Evolutionary conservation across 2,329 filamentous ascomycete genomes (phyloP).

Genomic region (Neofusicoccum umdonicola): DNA sequence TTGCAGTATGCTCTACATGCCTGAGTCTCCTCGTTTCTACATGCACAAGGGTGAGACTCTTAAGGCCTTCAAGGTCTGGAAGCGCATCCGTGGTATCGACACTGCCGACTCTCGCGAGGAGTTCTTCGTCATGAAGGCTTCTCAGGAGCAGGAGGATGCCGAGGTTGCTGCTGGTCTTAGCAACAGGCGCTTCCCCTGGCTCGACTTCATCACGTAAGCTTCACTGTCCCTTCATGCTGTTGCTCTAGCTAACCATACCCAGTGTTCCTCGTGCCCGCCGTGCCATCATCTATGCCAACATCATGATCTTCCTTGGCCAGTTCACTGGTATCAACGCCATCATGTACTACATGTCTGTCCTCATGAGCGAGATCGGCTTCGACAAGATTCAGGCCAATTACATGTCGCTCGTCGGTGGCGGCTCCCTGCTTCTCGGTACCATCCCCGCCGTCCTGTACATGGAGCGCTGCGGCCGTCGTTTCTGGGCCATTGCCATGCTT

Average conservation of each 20-base stretch:
- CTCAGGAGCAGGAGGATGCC: slow-evolving; percentile 55
- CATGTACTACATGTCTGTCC: slow-evolving; percentile 69
- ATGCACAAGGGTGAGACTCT: slow-evolving; percentile 64
- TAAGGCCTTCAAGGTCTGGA: slow-evolving; percentile 68
- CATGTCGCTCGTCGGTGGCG: slow-evolving; percentile 73
- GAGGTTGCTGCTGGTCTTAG: slow-evolving; percentile 50
- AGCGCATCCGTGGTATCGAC: slow-evolving; percentile 64
- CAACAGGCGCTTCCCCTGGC: slow-evolving; percentile 63
- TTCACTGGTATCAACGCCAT: slow-evolving; percentile 69
- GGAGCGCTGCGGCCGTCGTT: slow-evolving; percentile 69
- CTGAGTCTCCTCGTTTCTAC: slow-evolving; percentile 66
- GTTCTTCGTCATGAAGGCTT: slow-evolving; percentile 70
- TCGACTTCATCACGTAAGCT: slow-evolving; percentile 65
- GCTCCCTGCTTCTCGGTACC: slow-evolving; percentile 63
- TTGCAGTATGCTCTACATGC: slow-evolving; percentile 65
- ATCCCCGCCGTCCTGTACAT: slow-evolving; percentile 69
- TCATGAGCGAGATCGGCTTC: slow-evolving; percentile 69
- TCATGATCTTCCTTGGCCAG: slow-evolving; percentile 52
- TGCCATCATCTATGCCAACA: slow-evolving; percentile 34
- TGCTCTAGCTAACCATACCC: too few species aligned
- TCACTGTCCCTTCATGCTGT: too few species aligned
- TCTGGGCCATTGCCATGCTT: slow-evolving; percentile 72
- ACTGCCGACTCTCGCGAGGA: slow-evolving; percentile 61
- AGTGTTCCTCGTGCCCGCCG: slow-evolving; percentile 29
- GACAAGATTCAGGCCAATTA: slow-evolving; percentile 61